A percentile compares a stretch with the other conserved stretches of the same genome.
phyloP scores from a whole-genome alignment of 2,329 filamentous ascomycete species.

The Leptographium galeiforme region DNA sequence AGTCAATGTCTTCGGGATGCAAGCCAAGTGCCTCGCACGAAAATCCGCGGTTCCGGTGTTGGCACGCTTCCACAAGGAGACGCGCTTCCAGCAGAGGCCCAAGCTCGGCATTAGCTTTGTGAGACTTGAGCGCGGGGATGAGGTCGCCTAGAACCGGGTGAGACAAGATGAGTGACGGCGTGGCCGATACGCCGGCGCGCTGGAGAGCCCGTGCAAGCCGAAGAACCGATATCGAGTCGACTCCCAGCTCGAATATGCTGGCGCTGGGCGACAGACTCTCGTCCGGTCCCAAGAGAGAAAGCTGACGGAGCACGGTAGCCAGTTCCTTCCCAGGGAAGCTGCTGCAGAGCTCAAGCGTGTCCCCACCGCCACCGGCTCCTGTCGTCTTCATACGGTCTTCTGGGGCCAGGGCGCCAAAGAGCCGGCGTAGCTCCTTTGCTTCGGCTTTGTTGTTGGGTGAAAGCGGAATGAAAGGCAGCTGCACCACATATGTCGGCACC shows the following conservation, averaged over 20 bases:
- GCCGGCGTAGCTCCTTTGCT: constrained; percentile 48
- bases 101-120: constrained; percentile 1
- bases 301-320: constrained; percentile 31
- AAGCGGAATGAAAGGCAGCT: constrained; percentile 58
- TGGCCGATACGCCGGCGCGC: constrained; percentile 47
- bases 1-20: constrained; percentile 44
- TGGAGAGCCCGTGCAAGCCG: constrained; percentile 53
- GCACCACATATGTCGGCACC: constrained; percentile 75
- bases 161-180: constrained; percentile 54
- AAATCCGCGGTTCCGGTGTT: constrained; percentile 42
- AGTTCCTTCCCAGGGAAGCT: neutral
- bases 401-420: constrained; percentile 50
- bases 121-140: constrained; percentile 20
- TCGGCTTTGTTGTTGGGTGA: constrained; percentile 88
- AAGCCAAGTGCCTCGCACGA: constrained; percentile 41
- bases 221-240: constrained; percentile 79
- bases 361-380: constrained; percentile 26
- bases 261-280: constrained; percentile 36
- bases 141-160: constrained; percentile 39
- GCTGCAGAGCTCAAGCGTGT: neutral
- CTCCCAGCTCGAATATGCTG: constrained; percentile 72
- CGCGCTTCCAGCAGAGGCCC: constrained; percentile 31
- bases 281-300: constrained; percentile 30
- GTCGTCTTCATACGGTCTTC: constrained; percentile 48
- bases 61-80: constrained; percentile 50